A percentile compares a stretch with the other conserved stretches of the same genome.
phyloP scores from a whole-genome alignment of 2,329 filamentous ascomycete genomes.

The Fusarium poae region DNA sequence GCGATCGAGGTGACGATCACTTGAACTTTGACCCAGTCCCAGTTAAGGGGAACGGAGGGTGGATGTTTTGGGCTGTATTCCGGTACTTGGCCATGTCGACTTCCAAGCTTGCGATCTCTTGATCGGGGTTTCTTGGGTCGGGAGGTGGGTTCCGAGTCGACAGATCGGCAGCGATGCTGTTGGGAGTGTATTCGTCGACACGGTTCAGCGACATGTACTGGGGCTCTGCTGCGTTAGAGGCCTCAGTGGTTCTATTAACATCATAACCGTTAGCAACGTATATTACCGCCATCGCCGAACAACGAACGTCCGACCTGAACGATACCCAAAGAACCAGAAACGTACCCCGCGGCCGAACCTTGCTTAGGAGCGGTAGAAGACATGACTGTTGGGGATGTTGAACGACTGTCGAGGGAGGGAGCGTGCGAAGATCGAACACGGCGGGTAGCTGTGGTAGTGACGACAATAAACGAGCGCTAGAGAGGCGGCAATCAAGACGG shows the following conservation, averaged over 20 bases:
- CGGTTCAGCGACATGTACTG: not conserved
- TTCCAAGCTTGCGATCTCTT: slow-evolving; percentile 15
- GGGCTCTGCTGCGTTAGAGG: slow-evolving; percentile 15
- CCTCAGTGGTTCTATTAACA: slow-evolving; percentile 5
- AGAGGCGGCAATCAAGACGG: not conserved
- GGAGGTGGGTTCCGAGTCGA: not conserved
- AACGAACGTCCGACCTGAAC: slow-evolving; percentile 10
- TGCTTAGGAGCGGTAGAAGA: slow-evolving; percentile 22
- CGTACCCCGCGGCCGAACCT: slow-evolving; percentile 32
- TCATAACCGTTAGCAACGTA: slow-evolving; percentile 21
- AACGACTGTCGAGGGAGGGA: not conserved
- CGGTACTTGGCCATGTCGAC: slow-evolving; percentile 7
- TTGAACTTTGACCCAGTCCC: slow-evolving; percentile 17
- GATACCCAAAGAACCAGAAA: not conserved
- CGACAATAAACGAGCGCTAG: not conserved
- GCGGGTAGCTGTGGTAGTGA: not conserved
- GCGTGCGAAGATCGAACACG: not conserved
- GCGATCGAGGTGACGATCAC: not conserved
- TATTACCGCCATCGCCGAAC: not conserved
- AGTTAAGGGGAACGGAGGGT: not conserved
- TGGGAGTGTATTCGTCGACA: not conserved
- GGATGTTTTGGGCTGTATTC: not conserved
- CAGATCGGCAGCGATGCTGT: slow-evolving; percentile 21
- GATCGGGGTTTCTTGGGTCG: not conserved
- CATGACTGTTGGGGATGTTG: slow-evolving; percentile 12